Percentiles rank a stretch among this genome's conserved stretches.
Evolutionary conservation across 1,284 basidiomycete species (phyloP).

Genomic region (Fomitopsis schrenkii): DNA sequence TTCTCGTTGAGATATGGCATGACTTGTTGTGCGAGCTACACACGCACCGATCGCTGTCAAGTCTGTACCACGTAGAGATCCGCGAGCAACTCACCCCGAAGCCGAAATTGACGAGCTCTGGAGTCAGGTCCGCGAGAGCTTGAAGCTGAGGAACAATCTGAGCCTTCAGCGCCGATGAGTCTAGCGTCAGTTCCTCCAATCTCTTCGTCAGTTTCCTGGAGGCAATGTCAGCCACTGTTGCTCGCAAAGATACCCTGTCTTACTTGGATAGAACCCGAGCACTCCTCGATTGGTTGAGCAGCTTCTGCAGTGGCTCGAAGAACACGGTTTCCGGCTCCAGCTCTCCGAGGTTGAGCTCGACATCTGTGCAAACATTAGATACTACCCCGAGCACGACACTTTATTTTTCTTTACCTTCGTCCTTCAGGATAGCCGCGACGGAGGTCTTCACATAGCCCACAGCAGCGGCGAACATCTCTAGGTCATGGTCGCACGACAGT

Average conservation of each 20-base stretch:
- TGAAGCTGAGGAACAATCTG: conserved; percentile 71
- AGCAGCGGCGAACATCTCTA: conserved; percentile 90
- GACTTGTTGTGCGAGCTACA: conserved; percentile 81
- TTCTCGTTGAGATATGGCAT: conserved; percentile 71
- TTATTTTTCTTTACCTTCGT: conserved; percentile 59
- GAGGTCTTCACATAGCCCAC: conserved; percentile 85
- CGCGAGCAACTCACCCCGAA: conserved; percentile 58
- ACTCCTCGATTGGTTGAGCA: conserved; percentile 77
- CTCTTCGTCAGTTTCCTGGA: conserved; percentile 81
- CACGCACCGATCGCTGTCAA: neutral
- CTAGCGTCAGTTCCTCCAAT: conserved; percentile 74
- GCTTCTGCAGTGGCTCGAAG: conserved; percentile 75
- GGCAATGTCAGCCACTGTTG: neutral
- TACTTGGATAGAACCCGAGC: conserved; percentile 81
- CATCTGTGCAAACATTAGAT: conserved; percentile 42
- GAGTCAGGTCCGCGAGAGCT: conserved; percentile 65
- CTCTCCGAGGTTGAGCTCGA: conserved; percentile 67
- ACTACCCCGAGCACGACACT: neutral
- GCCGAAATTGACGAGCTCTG: conserved; percentile 85
- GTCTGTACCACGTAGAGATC: neutral
- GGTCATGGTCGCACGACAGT: conserved; percentile 78
- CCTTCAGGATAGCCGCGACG: conserved; percentile 66
- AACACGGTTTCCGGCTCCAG: conserved; percentile 70
- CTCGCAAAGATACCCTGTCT: conserved; percentile 19
- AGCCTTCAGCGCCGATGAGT: conserved; percentile 67